Percentiles rank a stretch among this genome's conserved stretches.
Conservation (phyloP, 805 yeast genomes). For the Wickerhamiella bombiphila region DNA sequence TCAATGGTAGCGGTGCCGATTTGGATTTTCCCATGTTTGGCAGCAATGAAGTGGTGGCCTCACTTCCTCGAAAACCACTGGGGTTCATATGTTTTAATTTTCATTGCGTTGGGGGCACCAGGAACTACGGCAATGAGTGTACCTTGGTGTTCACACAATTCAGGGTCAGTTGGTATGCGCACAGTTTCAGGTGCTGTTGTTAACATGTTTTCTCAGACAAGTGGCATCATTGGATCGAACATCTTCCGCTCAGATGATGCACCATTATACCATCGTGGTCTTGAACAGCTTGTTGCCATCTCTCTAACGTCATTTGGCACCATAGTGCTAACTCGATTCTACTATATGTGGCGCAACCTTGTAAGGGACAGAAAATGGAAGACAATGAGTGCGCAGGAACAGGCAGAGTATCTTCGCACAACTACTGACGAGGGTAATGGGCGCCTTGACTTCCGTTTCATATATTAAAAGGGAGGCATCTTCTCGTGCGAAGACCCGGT, state of each 20-base stretch:
- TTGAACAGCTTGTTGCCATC: conserved; percentile 22
- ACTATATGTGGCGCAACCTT: conserved; percentile 23
- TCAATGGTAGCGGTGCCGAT: conserved; percentile 1
- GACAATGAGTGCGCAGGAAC: conserved; percentile 34
- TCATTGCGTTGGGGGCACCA: conserved; percentile 16
- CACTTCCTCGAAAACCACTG: conserved; percentile 14
- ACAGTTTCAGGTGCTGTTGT: conserved; percentile 49
- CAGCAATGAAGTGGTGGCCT: conserved; percentile 9
- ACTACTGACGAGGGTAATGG: conserved; percentile 43
- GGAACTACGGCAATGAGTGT: conserved; percentile 4
- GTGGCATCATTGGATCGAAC: conserved; percentile 36
- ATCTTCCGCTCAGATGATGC: conserved; percentile 42
- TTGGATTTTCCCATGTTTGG: conserved; percentile 7
- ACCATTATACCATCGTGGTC: conserved; percentile 47
- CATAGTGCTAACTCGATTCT: conserved; percentile 19
- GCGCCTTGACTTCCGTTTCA: conserved; percentile 38
- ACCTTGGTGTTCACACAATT: conserved; percentile 42
- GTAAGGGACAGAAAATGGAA: conserved; percentile 36
- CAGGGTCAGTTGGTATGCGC: conserved; percentile 44
- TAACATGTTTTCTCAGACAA: conserved; percentile 48
- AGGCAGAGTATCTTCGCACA: conserved; percentile 30
- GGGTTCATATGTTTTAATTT: conserved; percentile 18
- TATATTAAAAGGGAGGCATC: background rate
- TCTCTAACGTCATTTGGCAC: conserved; percentile 13
- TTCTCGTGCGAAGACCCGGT: no score